Base-by-base conservation (phyloP, 1,284 basidiomycete genomes). In the Malassezia japonica region DNA sequence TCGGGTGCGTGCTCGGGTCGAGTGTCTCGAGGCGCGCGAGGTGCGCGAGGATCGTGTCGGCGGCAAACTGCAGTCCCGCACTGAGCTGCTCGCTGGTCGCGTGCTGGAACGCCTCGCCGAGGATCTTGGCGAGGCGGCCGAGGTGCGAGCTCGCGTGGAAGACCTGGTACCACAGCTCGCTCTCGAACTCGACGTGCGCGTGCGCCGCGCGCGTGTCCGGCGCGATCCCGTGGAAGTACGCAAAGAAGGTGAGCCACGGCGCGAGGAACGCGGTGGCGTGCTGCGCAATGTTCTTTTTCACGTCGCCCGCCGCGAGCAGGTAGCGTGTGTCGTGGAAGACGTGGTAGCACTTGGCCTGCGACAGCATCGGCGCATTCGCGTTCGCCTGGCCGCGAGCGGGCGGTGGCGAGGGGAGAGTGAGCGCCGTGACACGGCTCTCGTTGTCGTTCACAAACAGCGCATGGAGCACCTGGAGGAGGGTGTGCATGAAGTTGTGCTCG, bases 31-130 rank as follows among this genome's bases (percentile, higher is more conserved):
- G 55, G 20, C 50, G 52, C 25, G 25, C 43, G 13, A 50, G 41
- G 35, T 57, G 56, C 45, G 46, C 46, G 40, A 56, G 76, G 46
- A 90, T 87, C 46, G 84, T 79, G 57, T 80, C 79, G 13, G 84
- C 77, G 18, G 90, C 84, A 1, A 79, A 80, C 2, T 78, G 76
- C 48, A 94, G 82, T 0, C 85, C 85, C 3, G 75, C 73, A 20
- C 84, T 76, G 20, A 92, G 78, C 61, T 84, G 80, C 0, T 78
- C 75, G 0, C 80, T 76, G 0, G 74, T 78, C 8, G 81, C 80
- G 48, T 78, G 48, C 9, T 50, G 55, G 23, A 63, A 68, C 24
- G 68, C 57, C 43, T 67, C 67, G 15, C 69, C 68, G 28, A 71
- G 61, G 38, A 66, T 59, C 52, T 66, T 64, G 12, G 65, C 59